These are phyloP conservation scores for Fragaria nilgerrensis DNA, from an alignment of 306 rosid species.

Conservation along the genomic window DNA sequence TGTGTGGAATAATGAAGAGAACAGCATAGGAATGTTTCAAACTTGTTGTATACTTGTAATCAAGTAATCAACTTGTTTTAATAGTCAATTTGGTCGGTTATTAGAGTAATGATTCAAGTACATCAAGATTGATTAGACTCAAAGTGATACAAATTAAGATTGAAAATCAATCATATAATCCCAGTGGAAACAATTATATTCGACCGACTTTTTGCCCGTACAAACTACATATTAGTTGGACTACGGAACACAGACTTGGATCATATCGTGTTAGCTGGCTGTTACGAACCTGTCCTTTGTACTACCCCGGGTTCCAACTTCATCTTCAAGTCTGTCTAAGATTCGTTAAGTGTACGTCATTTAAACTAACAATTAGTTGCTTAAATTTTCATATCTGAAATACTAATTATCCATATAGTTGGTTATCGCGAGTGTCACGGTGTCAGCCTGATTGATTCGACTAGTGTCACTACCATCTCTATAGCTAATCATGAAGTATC, in stretches of 20 bases:
- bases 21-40: constrained; percentile 6
- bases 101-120: not conserved
- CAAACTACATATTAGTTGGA: constrained; percentile 5
- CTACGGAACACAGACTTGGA: not conserved
- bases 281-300: constrained; percentile 8
- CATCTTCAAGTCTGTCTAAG: not conserved
- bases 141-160: not conserved
- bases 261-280: constrained; percentile 5
- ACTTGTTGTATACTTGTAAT: not conserved
- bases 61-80: not conserved
- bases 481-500: too few species aligned
- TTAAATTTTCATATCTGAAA: not conserved
- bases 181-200: not conserved
- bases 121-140: constrained; percentile 9
- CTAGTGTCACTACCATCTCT: not conserved
- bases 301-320: not conserved
- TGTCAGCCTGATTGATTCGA: not conserved
- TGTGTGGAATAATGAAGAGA: not conserved
- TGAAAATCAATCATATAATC: constrained; percentile 2
- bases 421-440: too few species aligned
- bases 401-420: not conserved
- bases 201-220: constrained; percentile 6
- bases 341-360: not conserved
- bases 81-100: constrained; percentile 14
- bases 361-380: not conserved